phyloP scores from a whole-genome alignment of 768 basidiomycete genomes.

The Floccularia luteovirens region DNA sequence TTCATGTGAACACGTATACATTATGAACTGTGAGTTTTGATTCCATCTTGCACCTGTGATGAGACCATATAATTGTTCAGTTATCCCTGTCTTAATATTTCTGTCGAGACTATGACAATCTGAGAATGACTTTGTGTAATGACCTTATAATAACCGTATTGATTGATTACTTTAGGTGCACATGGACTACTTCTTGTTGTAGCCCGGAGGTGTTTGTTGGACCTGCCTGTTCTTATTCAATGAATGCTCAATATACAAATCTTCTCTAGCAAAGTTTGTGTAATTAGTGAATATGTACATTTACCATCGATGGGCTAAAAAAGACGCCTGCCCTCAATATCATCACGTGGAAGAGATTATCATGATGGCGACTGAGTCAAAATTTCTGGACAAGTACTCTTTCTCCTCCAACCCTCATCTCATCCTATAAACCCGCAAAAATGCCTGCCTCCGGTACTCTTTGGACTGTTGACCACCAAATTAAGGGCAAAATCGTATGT shows the following conservation, averaged over 20 bases:
- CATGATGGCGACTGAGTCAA: neutral
- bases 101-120: conserved; percentile 26
- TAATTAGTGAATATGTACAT: no score
- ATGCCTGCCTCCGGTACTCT: conserved; percentile 61
- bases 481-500: conserved; percentile 13
- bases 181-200: no score
- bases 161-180: no score
- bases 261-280: no score
- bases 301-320: no score
- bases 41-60: conserved; percentile 9
- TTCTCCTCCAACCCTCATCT: conserved; percentile 10
- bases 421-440: conserved; percentile 20
- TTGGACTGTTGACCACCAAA: conserved; percentile 38
- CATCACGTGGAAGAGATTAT: neutral
- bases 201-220: no score
- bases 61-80: conserved; percentile 22
- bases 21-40: neutral
- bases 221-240: no score
- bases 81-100: conserved; percentile 26
- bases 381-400: neutral
- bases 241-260: no score
- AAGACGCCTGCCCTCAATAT: neutral
- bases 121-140: conserved; percentile 17
- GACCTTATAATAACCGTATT: no score
- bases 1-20: neutral